phyloP scores from a whole-genome alignment of 225 moss, liverwort and hornwort species.

The Sphagnum contortum region DNA sequence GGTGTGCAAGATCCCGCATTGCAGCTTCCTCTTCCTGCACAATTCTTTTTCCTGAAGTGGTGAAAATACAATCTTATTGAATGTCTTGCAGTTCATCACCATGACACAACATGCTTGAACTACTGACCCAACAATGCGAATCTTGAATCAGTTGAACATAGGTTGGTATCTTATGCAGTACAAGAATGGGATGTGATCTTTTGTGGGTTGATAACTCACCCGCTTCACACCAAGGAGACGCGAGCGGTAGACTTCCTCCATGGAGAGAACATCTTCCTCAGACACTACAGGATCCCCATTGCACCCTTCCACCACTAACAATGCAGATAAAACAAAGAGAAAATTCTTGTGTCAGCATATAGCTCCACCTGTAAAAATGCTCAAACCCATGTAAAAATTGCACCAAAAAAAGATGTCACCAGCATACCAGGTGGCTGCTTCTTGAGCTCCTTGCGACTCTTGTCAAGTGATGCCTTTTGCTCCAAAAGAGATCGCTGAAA shows the following conservation, averaged over 20 bases:
- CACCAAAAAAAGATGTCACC: not conserved
- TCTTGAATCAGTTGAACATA: too few relatives aligned
- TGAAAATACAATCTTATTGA: too few relatives aligned
- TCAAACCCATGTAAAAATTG: not conserved
- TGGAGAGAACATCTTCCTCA: conserved; percentile 86
- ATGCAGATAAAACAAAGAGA: not conserved
- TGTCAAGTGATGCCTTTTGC: conserved; percentile 72
- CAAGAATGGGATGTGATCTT: not conserved
- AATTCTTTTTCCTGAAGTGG: too few relatives aligned
- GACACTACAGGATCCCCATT: conserved; percentile 60
- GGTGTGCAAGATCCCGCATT: conserved; percentile 67
- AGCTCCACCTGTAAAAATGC: too few relatives aligned
- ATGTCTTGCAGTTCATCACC: too few relatives aligned
- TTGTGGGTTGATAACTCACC: conserved; percentile 23
- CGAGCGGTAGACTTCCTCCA: conserved; percentile 94
- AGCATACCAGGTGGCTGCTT: conserved; percentile 61
- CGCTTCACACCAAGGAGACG: conserved; percentile 78
- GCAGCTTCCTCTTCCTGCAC: conserved; percentile 78
- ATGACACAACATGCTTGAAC: too few relatives aligned
- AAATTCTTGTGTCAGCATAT: not conserved
- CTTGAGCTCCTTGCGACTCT: conserved; percentile 72
- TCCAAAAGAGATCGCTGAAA: conserved; percentile 53
- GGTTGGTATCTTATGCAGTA: too few relatives aligned
- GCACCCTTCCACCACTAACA: conserved; percentile 51
- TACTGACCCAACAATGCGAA: too few relatives aligned